Conservation (phyloP, 352 stramenopile species). For the Pythium insidiosum region DNA sequence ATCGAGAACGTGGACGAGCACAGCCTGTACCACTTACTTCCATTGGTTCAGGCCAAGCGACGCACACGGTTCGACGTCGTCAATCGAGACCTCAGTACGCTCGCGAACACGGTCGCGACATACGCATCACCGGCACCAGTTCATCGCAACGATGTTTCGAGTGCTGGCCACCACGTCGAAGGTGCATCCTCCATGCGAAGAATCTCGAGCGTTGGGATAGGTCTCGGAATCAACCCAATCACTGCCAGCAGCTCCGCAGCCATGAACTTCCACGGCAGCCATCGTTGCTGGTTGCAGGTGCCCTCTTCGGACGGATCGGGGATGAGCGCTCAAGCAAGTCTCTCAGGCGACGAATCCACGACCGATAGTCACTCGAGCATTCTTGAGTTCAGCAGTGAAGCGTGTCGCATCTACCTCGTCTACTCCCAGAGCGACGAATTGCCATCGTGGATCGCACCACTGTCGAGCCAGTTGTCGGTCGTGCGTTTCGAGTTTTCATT, state of each 20-base stretch:
- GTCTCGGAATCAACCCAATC: neutral
- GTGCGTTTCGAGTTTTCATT: conserved; percentile 37
- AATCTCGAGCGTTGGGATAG: conserved; percentile 9
- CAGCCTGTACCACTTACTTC: conserved; percentile 17
- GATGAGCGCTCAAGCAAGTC: too few relatives aligned
- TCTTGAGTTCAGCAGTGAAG: conserved; percentile 35
- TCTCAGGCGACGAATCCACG: too few relatives aligned
- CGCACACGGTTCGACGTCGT: conserved; percentile 31
- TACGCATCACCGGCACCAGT: too few relatives aligned
- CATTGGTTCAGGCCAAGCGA: conserved; percentile 37
- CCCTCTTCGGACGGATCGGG: conserved; percentile 6
- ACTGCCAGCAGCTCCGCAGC: neutral
- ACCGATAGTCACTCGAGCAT: too few relatives aligned
- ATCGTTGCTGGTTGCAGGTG: conserved; percentile 31
- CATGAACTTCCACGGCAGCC: conserved; percentile 2
- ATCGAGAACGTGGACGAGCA: conserved; percentile 29
- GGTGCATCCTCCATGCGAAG: conserved; percentile 1
- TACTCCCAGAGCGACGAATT: conserved; percentile 23
- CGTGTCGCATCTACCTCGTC: conserved; percentile 37
- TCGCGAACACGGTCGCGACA: conserved; percentile 2
- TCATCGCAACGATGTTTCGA: too few relatives aligned
- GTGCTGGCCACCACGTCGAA: neutral
- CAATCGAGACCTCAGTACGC: conserved; percentile 34
- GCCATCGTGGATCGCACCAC: conserved; percentile 28
- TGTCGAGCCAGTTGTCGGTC: conserved; percentile 31